These are phyloP conservation scores for Macrolepiota albuminosa DNA, from an alignment of 768 basidiomycete species.

Conservation along the genomic window DNA sequence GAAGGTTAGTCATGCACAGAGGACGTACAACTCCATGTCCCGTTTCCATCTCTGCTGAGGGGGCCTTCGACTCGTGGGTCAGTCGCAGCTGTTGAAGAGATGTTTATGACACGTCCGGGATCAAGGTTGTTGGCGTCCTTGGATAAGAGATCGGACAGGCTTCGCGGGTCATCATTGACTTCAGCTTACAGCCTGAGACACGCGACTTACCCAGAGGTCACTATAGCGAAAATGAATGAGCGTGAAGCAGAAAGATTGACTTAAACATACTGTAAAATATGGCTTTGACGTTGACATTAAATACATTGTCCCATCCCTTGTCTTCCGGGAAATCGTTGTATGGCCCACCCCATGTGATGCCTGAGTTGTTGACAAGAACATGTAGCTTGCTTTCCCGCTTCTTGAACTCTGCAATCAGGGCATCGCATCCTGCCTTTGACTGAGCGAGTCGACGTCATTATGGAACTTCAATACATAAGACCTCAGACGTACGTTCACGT, in stretches of 20 bases:
- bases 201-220: constrained; percentile 44
- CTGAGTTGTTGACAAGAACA: constrained; percentile 82
- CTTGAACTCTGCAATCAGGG: constrained; percentile 62
- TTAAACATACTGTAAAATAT: constrained; percentile 66
- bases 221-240: constrained; percentile 23
- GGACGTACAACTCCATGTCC: constrained; percentile 76
- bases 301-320: constrained; percentile 82
- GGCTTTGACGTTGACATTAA: constrained; percentile 82
- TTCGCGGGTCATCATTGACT: constrained; percentile 13
- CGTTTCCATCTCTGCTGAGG: constrained; percentile 51
- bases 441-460: constrained; percentile 19
- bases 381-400: constrained; percentile 70
- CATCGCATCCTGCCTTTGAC: constrained; percentile 78
- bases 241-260: background rate
- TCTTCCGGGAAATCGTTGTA: constrained; percentile 71
- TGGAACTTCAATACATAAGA: background rate
- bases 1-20: background rate
- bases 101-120: constrained; percentile 77
- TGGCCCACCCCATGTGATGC: constrained; percentile 73
- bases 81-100: constrained; percentile 67
- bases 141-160: constrained; percentile 56
- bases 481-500: constrained; percentile 58
- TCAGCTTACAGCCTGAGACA: too few species aligned
- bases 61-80: constrained; percentile 45
- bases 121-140: constrained; percentile 60